Evolutionary conservation across 768 basidiomycete species (phyloP), one percentile per base, ranked within the genome.

Genomic region (Russula sp.): DNA sequence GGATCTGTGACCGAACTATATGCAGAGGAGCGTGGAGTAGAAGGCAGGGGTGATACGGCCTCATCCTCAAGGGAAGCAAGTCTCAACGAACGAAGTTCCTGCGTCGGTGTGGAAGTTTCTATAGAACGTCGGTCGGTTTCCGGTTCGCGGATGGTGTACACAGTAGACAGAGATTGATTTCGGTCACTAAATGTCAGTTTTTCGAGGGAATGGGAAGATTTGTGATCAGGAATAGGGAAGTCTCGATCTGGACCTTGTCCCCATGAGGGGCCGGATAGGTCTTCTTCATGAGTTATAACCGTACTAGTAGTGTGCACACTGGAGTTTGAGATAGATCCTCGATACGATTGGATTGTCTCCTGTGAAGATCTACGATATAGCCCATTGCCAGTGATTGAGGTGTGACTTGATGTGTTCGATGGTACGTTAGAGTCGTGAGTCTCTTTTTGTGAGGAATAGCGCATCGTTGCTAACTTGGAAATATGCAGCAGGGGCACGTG

Each of bases 21-120:
- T 34, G 10, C 10, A 34, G 90, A 91, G 0, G 92, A 90, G 50
- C 92, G 82, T 2, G 91, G 91, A 2, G 89, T 84, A 9, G 84
- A 76, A 2, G 80, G 71, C 54, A 76, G 61, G 49, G 62, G 66
- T 38, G 73, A 71, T 40, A 18, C 26, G 63, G 69, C 53, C 69
- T 73, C 68, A 61, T 74, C 71, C 68, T 70, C 71, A 69, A 69
- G 52, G 42, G 66, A 59, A 34, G 65, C 38, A 49, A 73, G 55
- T 73, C 72, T 75, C 10, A 68, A 63, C 32, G 59, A 36, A 38
- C 24, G 57, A 38, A 53, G 54, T 55, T 38, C 65, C 36, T n/a
- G 68, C 6, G 53, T 67, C 3, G 73, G 71, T 63, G 75, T 68
- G 72, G 76, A 67, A 70, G 77, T 54, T 67, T 62, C 69, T 10